A percentile compares a stretch with the other conserved stretches of the same genome.
These are phyloP conservation scores for Asterochloris sp. DNA, from an alignment of 139 green algal genomes.

Conservation along the genomic window DNA sequence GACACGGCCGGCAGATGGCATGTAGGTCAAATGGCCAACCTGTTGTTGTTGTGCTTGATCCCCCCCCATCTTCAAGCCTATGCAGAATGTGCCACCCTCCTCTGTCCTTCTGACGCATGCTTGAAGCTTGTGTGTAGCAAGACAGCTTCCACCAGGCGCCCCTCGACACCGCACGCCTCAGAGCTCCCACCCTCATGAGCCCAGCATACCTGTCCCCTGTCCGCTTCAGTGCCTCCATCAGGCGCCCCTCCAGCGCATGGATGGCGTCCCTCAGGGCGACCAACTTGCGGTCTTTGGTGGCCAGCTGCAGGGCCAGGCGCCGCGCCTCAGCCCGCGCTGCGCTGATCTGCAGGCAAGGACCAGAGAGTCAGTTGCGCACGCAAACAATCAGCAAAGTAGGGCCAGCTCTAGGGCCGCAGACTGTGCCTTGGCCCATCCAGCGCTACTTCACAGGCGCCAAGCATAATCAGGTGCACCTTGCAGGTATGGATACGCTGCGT, in stretches of 20 bases:
- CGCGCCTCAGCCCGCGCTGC: conserved; percentile 5
- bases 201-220: not conserved
- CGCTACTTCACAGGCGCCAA: not conserved
- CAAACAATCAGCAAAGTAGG: not conserved
- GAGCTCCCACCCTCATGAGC: not conserved
- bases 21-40: no score
- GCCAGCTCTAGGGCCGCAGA: not conserved
- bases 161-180: not conserved
- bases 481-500: not conserved
- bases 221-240: conserved; percentile 36
- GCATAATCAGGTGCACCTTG: not conserved
- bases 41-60: no score
- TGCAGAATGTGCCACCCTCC: not conserved
- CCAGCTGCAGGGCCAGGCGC: conserved; percentile 25
- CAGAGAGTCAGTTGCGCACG: no score
- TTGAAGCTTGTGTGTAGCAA: not conserved
- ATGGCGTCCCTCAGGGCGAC: conserved; percentile 50
- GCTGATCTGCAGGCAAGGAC: no score
- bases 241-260: conserved; percentile 59
- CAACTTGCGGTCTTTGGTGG: conserved; percentile 46
- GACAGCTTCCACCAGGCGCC: not conserved
- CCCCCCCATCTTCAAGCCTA: not conserved
- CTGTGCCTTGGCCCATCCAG: not conserved
- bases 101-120: not conserved
- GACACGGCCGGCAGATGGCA: no score